Percentiles rank a stretch among this genome's conserved stretches.
phyloP scores from a whole-genome alignment of 495 filamentous ascomycete species.

The Talaromyces borbonicus region DNA sequence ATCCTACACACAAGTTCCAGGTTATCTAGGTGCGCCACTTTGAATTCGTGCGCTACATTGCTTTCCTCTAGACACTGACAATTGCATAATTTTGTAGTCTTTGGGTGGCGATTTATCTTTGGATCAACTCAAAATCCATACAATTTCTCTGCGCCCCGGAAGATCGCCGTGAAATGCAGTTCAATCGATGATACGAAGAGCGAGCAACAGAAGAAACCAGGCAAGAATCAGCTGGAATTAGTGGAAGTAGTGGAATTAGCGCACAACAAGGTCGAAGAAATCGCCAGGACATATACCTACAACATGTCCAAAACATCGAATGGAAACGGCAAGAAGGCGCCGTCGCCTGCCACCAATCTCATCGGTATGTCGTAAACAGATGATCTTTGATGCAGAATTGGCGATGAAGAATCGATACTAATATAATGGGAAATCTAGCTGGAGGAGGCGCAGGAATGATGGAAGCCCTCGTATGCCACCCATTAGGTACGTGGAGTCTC shows the following conservation, averaged over 20 bases:
- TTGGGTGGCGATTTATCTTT: no score
- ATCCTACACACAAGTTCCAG: no score
- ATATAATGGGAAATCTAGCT: constrained; percentile 40
- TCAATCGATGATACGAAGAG: neutral
- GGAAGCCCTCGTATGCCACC: constrained; percentile 96
- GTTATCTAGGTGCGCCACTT: no score
- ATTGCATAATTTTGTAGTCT: no score
- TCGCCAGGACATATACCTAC: constrained; percentile 11
- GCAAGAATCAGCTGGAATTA: no score
- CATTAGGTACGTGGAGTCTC: constrained; percentile 56
- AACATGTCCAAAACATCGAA: constrained; percentile 55
- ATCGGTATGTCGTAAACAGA: constrained; percentile 56
- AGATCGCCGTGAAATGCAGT: neutral
- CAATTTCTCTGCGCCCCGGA: no score
- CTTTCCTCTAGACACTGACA: no score
- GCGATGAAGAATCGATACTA: no score
- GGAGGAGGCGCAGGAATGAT: constrained; percentile 98
- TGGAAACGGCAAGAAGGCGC: constrained; percentile 63
- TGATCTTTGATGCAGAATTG: neutral
- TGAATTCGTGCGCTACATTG: no score
- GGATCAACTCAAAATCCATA: no score
- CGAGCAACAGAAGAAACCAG: no score
- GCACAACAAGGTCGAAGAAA: neutral
- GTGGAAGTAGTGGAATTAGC: neutral
- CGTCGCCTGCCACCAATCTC: constrained; percentile 82